Percentiles rank a stretch among this genome's conserved stretches.
Conservation (phyloP, 192 early-diverging fungal species). For the Rhizophagus prolifer region DNA sequence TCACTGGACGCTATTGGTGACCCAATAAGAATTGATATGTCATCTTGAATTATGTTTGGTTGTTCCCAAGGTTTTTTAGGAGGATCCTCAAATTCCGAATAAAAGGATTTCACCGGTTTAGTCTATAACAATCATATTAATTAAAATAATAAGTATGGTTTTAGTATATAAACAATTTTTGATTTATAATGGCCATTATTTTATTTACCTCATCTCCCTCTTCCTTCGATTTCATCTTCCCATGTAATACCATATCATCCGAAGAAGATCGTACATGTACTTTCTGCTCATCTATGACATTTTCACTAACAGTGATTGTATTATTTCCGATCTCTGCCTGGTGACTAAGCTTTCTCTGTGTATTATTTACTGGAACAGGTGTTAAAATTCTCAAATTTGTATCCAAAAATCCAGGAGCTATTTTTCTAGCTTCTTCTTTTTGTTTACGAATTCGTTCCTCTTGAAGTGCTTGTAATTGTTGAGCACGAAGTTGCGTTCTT, state of each 20-base stretch:
- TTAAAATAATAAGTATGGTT: too few relatives aligned
- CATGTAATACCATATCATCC: slow-evolving; percentile 9
- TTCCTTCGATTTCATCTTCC: background rate
- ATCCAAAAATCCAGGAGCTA: slow-evolving; percentile 65
- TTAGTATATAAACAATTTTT: too few relatives aligned
- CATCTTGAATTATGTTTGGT: slow-evolving; percentile 46
- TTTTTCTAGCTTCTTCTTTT: slow-evolving; percentile 58
- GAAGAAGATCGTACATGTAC: background rate
- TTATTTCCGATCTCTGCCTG: slow-evolving; percentile 2
- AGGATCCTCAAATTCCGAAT: slow-evolving; percentile 64
- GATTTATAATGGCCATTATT: background rate
- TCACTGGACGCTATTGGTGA: background rate
- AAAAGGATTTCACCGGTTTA: slow-evolving; percentile 38
- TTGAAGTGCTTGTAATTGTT: slow-evolving; percentile 36
- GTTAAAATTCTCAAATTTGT: slow-evolving; percentile 59
- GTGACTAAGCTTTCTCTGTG: background rate
- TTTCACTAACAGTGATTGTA: background rate
- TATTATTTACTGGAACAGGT: slow-evolving; percentile 37
- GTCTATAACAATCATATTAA: background rate
- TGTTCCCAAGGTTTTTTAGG: slow-evolving; percentile 64
- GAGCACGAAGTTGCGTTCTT: slow-evolving; percentile 33
- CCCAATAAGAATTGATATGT: slow-evolving; percentile 49
- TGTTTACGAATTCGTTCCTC: slow-evolving; percentile 48
- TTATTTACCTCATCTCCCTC: slow-evolving; percentile 16
- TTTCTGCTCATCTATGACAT: background rate